Conservation (phyloP, 768 basidiomycete genomes). For the Lactarius indigo region DNA sequence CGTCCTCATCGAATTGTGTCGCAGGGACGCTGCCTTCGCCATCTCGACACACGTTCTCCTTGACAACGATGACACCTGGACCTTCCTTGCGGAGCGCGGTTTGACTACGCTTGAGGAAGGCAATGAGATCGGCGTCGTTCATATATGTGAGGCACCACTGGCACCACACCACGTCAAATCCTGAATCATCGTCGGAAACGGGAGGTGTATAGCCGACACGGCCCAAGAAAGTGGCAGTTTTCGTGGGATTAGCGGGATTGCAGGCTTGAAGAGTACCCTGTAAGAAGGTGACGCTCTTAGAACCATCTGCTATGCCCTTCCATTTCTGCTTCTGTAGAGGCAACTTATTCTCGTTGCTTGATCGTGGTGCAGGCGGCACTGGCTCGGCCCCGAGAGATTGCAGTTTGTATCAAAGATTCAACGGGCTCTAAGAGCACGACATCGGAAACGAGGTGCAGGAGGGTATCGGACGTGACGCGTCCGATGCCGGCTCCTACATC, state of each 20-base stretch:
- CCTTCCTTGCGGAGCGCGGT: constrained; percentile 51
- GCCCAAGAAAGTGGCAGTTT: constrained; percentile 49
- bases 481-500: constrained; percentile 96
- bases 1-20: constrained; percentile 73
- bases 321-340: constrained; percentile 38
- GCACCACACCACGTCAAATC: constrained; percentile 92
- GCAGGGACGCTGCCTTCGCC: constrained; percentile 45
- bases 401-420: constrained; percentile 69
- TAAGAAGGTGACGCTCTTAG: constrained; percentile 76
- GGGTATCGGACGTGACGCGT: constrained; percentile 82
- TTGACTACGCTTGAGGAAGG: constrained; percentile 65
- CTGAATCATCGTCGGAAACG: constrained; percentile 42
- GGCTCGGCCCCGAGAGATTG: constrained; percentile 41
- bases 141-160: constrained; percentile 97
- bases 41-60: constrained; percentile 85
- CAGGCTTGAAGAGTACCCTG: constrained; percentile 78
- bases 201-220: constrained; percentile 61
- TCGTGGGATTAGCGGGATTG: constrained; percentile 56
- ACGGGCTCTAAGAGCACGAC: constrained; percentile 92
- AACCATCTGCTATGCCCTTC: constrained; percentile 61
- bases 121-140: constrained; percentile 67
- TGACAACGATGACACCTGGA: constrained; percentile 73
- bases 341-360: constrained; percentile 14
- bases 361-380: constrained; percentile 33
- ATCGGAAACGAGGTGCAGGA: constrained; percentile 84